Evolutionary conservation across 1,139 yeast genomes (phyloP), one percentile per base, ranked within the genome.

Genomic region (Casaregolazyma lundiana): DNA sequence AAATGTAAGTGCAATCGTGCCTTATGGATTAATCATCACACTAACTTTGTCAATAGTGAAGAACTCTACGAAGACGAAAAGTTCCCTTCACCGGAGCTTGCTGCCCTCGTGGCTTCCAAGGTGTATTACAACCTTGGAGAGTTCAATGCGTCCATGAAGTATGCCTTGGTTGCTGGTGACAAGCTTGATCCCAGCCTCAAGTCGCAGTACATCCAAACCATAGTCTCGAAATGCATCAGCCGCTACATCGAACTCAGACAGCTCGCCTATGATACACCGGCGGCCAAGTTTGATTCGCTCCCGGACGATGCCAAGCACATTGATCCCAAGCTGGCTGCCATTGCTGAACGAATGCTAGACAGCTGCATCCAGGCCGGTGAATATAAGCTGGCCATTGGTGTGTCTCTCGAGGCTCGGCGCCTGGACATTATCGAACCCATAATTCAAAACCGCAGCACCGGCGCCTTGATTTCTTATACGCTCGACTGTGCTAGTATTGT

Each of bases 61-160:
- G 96, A 88, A 54, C 73, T 92, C 46, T 89, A 84, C 61, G 98
- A 92, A 67, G 96, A 92, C 65, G 76, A 77, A 49, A 67, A 76
- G 13, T 92, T 90, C 65, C 79, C 82, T 43, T 80, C 84, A 52
- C 79, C 95, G 57, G 71, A 79, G 47, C 75, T 92, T 61, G 98
- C 97, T 2, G 98, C 98, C 3, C 73, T 92, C 53, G 79, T 92
- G 53, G 92, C 92, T 6, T 88, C 97, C 22, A 92, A 92, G 67
- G 95, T 92, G 15, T 94, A 92, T 70, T 94, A 89, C 67, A 90
- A 94, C 64, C 75, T 92, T 59, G 97, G 97, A 40, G 98, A 92
- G 64, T 89, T 85, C 61, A 95, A 87, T 54, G 78, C 94, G 4
- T 85, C 96, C 9, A 96, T 92, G 54, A 84, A 79, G 63, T 92